Conservation (phyloP, 192 early-diverging fungal genomes). For the Coemansia umbellata region DNA sequence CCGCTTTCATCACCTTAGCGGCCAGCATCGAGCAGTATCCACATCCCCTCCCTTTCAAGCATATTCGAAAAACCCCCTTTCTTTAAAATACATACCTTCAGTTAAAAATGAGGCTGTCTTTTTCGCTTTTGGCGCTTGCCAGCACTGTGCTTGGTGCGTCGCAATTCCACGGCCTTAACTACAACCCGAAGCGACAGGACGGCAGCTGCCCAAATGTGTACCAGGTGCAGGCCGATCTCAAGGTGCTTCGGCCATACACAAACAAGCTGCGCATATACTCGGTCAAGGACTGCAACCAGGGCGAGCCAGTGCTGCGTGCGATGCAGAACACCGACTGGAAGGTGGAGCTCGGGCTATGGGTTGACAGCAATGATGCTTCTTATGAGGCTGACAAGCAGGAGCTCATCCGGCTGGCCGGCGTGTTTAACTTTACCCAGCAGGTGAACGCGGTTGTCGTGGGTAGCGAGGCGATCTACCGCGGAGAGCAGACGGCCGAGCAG, state of each 20-base stretch:
- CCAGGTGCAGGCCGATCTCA: constrained; percentile 56
- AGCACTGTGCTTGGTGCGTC: constrained; percentile 11
- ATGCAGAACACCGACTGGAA: constrained; percentile 58
- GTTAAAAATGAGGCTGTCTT: constrained; percentile 1
- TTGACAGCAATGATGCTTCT: constrained; percentile 43
- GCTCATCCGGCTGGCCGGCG: constrained; percentile 18
- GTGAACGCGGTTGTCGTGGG: constrained; percentile 56
- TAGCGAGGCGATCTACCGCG: constrained; percentile 55
- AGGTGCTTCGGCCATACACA: constrained; percentile 52
- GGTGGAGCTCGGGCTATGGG: constrained; percentile 58
- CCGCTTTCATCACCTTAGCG: too few species aligned
- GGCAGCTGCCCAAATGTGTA: constrained; percentile 55
- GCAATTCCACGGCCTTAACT: constrained; percentile 56
- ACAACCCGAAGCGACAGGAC: constrained; percentile 54
- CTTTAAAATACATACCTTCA: neutral
- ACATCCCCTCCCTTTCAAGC: too few species aligned
- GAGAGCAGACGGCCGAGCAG: constrained; percentile 37
- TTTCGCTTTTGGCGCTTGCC: constrained; percentile 7
- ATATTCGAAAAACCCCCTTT: too few species aligned
- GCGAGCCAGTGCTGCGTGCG: constrained; percentile 56
- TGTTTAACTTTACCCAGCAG: constrained; percentile 37
- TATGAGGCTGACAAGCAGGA: constrained; percentile 37
- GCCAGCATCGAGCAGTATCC: too few species aligned
- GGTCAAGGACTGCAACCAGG: constrained; percentile 57
- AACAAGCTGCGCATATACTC: constrained; percentile 57